Base-by-base conservation (phyloP, 2,329 filamentous ascomycete species). In the Xylariaceae sp. region DNA sequence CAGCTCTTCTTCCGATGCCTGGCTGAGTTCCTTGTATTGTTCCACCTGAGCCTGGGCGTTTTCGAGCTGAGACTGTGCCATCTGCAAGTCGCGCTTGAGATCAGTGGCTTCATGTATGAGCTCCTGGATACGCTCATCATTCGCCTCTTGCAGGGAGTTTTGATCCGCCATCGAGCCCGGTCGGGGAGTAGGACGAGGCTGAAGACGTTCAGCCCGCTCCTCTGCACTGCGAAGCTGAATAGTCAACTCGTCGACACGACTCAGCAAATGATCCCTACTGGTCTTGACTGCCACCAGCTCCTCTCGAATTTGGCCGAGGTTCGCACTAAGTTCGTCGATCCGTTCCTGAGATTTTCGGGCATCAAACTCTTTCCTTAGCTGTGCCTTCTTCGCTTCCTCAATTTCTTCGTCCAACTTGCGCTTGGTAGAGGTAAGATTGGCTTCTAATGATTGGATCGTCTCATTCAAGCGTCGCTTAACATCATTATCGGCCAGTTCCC, bases 191-290 rank as follows among this genome's bases (percentile, higher is more conserved):
- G 87, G 86, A 49, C 86, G 82, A n/a, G 89, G 86, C 57, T 94
- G 89, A 48, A 96, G 75, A 30, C 90, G 81, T 58, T 88, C 85
- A 6, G 89, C 79, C 44, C 90, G 87, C 68, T 97, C 94, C 66
- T 97, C 90, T 0, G 91, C 90, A 62, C 87, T 90, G 59, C 87
- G 87, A 22, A 97, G 75, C 65, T 97, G 90, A 49, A 95, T 87
- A 22, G 86, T 87, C 47, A 99, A 73, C 70, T 97, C 92, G 57
- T 95, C 88, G 3, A 96, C 89, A 49, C 91, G 82, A 32, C 85
- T 82, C 67, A 97, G 91, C 2, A 99, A 77, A 66, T 96, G 89
- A 66, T 97, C 92, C 42, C 87, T 84, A 42, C 83, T 88, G 1
- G 92, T 96, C 75, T 95, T 96, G 19, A 86, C 83, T 22, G 86